Evolutionary conservation across 768 basidiomycete species (phyloP).

Genomic region (Russula earlei): DNA sequence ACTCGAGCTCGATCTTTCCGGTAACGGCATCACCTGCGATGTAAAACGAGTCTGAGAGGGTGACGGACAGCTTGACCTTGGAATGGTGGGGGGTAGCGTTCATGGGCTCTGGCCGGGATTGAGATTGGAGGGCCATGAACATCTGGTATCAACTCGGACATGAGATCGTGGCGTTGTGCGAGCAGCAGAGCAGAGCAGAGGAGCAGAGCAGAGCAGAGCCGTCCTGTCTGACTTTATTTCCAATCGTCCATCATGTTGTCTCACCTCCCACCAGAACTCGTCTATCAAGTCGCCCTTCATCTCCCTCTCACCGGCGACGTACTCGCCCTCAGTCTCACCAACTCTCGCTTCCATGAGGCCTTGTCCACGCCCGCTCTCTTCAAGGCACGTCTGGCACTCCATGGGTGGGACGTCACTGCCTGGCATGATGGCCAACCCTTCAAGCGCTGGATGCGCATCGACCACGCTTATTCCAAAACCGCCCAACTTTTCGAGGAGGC

Average conservation of each 20-base stretch:
- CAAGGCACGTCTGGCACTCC: background rate
- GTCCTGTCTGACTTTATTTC: background rate
- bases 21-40: conserved; percentile 58
- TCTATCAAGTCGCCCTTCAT: conserved; percentile 6
- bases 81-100: conserved; percentile 72
- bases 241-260: too few species aligned
- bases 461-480: background rate
- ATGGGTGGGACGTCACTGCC: conserved; percentile 1
- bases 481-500: conserved; percentile 3
- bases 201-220: background rate
- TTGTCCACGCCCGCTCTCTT: conserved; percentile 1
- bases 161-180: conserved; percentile 1
- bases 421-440: background rate
- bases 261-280: background rate
- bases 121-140: conserved; percentile 25
- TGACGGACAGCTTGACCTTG: conserved; percentile 63
- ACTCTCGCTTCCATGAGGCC: background rate
- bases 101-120: conserved; percentile 53
- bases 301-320: conserved; percentile 1
- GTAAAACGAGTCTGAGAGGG: conserved; percentile 48
- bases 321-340: background rate
- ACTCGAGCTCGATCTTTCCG: conserved; percentile 76
- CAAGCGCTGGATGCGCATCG: conserved; percentile 4
- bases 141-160: background rate
- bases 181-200: background rate